Evolutionary conservation across 1,284 basidiomycete genomes (phyloP), one percentile per base, ranked within the genome.

Genomic region (Cryptococcus sp.): DNA sequence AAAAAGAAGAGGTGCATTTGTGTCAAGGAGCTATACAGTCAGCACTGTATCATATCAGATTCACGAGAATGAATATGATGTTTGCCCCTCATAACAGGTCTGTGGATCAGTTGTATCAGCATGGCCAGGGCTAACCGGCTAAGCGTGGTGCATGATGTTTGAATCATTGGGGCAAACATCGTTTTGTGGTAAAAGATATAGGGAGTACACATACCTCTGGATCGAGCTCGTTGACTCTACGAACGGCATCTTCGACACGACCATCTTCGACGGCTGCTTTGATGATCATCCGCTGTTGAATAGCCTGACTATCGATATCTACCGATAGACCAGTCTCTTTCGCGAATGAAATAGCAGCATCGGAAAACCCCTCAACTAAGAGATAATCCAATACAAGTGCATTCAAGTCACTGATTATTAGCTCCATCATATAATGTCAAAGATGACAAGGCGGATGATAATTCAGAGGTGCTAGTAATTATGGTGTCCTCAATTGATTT

Each of bases 111-210:
- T 68, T 66, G 50, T 64, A 70, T 75, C 72, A 51, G 67, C 72
- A 74, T 71, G 70, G 71, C 73, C 72, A 58, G 61, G 67, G 66
- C 34, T 57, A 62, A 60, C 65, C 80, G 84, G 80, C 86, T 97
- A 81, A 85, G 93, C 87, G 92, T 97, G 93, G 93, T 98, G 93
- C 93, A 97, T 96, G 91, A 89, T 74, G 66, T 87, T 69, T 81
- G 85, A 91, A 93, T 93, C 90, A 76, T 87, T 72, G 73, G 70
- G 70, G 63, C 54, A 41, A 28, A 19, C 19, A 19, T 41, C 14
- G 7, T n/a, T 10, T 18, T 34, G 24, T 16, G 16, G 44, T 34
- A 36, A 49, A 58, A 52, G 39, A 24, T 24, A 41, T 25, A 53
- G 54, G 50, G 37, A 60, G 46, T 22, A 56, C 45, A 77, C 91